Evolutionary conservation across 2,329 filamentous ascomycete genomes (phyloP), one percentile per base, ranked within the genome.

Genomic region (Penicillium capsulatum): DNA sequence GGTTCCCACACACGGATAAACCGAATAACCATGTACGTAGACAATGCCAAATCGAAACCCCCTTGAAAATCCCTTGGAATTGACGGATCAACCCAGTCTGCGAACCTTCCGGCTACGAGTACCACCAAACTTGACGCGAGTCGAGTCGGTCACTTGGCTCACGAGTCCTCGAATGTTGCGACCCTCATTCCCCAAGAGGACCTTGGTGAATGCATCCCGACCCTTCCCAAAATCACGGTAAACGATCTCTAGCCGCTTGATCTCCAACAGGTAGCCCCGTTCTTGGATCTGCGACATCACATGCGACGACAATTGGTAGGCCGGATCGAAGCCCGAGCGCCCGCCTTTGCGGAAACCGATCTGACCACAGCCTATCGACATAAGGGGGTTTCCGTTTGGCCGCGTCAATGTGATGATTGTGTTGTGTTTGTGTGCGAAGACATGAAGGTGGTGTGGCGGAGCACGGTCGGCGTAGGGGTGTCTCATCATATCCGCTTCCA

Each of bases 101-200:
- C 90, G 90, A 27, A 82, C 84, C 64, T 83, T 86, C 65, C 77
- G 79, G 72, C 88, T 91, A 67, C 90, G 86, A 27, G 86, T 87
- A 60, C 92, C 94, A 69, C 90, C 92, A 74, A 97, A 95, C 74
- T 98, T 98, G 66, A 97, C 68, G 58, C 84, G 84, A 39, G 91
- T 97, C 28, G 80, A 76, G 69, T 98, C 92, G 20, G 86, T 81
- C 45, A 98, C 84, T 54, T 81, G 82, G 29, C 80, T 73, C 51
- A 98, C 85, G 70, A 85, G 81, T 20, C 76, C 72, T 53, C 88
- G 79, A 51, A 97, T 68, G 55, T 80, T 65, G 60, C 79, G 81
- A 41, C 92, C 92, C 65, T 98, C 91, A 15, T 75, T 81, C 24
- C 91, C 90, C 66, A 98, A 70, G 42, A 98, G 69, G 4, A 90